Conservation (phyloP, 2,329 filamentous ascomycete genomes). For the Penicillium sp. region DNA sequence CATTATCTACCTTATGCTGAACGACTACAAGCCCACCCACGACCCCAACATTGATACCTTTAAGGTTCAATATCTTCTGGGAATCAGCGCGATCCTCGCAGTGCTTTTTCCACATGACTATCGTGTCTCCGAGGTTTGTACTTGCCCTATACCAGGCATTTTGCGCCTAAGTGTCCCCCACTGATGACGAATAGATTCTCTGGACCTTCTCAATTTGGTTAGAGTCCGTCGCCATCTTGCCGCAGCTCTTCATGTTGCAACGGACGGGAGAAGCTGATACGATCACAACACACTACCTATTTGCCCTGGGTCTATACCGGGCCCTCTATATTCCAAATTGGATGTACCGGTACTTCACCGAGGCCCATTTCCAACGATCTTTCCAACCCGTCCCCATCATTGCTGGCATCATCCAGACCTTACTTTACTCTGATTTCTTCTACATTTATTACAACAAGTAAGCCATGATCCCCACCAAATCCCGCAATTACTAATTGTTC, state of each 20-base stretch:
- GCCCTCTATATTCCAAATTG: slow-evolving; percentile 98
- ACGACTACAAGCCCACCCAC: slow-evolving; percentile 94
- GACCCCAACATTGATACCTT: slow-evolving; percentile 97
- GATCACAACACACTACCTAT: slow-evolving; percentile 98
- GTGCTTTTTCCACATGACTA: slow-evolving; percentile 85
- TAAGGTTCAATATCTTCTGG: slow-evolving; percentile 91
- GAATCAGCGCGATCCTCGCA: slow-evolving; percentile 73
- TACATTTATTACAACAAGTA: slow-evolving; percentile 98
- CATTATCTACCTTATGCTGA: slow-evolving; percentile 97
- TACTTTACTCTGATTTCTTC: slow-evolving; percentile 98
- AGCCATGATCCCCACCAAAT: slow-evolving; percentile 25
- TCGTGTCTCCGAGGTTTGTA: slow-evolving; percentile 62
- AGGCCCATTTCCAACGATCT: slow-evolving; percentile 75
- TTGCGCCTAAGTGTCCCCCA: not conserved
- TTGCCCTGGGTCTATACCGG: slow-evolving; percentile 86
- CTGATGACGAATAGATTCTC: slow-evolving; percentile 61
- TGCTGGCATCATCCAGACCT: slow-evolving; percentile 87
- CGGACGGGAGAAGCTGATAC: slow-evolving; percentile 96
- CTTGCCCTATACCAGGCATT: not conserved
- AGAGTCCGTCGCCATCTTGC: slow-evolving; percentile 92
- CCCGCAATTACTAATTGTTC: not conserved
- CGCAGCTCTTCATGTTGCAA: slow-evolving; percentile 97
- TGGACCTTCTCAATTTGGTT: slow-evolving; percentile 99
- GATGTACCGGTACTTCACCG: slow-evolving; percentile 85
- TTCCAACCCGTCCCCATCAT: slow-evolving; percentile 85